Base-by-base conservation (phyloP, 768 basidiomycete genomes). In the Favolaschia claudopus region DNA sequence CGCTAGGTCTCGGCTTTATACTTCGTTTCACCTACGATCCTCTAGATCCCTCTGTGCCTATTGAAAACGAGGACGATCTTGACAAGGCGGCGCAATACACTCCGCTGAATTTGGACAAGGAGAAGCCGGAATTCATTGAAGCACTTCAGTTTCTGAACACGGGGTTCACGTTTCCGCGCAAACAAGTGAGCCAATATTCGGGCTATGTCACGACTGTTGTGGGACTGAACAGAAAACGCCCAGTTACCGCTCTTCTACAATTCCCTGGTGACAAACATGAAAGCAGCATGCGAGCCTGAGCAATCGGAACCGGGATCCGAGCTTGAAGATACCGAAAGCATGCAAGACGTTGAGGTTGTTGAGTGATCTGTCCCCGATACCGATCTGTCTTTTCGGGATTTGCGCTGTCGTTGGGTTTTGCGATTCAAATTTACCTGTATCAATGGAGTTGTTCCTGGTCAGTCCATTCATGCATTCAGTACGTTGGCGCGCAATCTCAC, bases 131-230 rank as follows among this genome's bases (percentile, higher is more conserved):
- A 9, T 87, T 88, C 67, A 79, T 83, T n/a, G 73, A 82, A 32
- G 78, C 77, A 25, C 72, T 95, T 20, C 82, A 81, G 19, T 93
- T 89, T 70, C 76, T 95, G 57, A 77, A 74, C 32, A 77, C 77
- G 1, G 72, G 84, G 1, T 94, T 95, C 70, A 86, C 88, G 10
- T 94, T 94, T 69, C 77, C 81, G 53, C 79, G 82, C 32, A 76
- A 80, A 12, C 92, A 94, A 72, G 63, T 52, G 7, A 49, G 55
- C 17, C 12, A n/a, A 15, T 17, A 7, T 4, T 13, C 33, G n/a
- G 6, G 7, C 7, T 3, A 4, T 33, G 14, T 25, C 12, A 3
- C 7, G 28, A 14, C 6, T 47, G 29, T 48, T 9, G 14, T 36
- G 12, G 6, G 44, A 45, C 10, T 8, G 15, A 17, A 9, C 38